phyloP scores from a whole-genome alignment of 768 basidiomycete species.

The Tricholoma terreum region DNA sequence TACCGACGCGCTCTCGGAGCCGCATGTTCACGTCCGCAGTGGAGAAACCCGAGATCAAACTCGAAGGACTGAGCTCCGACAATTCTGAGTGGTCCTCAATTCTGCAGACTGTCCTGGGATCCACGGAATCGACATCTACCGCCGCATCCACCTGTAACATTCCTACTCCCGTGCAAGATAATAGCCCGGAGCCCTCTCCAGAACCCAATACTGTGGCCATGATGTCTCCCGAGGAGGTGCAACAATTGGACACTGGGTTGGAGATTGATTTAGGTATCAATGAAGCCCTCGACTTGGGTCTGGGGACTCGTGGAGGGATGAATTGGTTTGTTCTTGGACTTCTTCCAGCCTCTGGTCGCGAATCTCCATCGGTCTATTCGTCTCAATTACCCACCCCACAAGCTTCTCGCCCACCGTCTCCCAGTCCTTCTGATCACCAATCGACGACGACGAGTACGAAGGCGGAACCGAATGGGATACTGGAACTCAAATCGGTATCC shows the following conservation, averaged over 20 bases:
- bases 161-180: neutral
- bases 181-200: neutral
- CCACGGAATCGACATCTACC: conserved; percentile 13
- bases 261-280: conserved; percentile 37
- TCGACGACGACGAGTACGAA: conserved; percentile 16
- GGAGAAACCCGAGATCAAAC: conserved; percentile 24
- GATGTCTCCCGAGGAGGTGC: conserved; percentile 36
- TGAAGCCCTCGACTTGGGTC: conserved; percentile 37
- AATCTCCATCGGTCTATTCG: conserved; percentile 36
- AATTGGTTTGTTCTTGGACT: conserved; percentile 39
- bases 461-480: conserved; percentile 1
- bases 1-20: conserved; percentile 13
- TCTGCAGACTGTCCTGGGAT: conserved; percentile 35
- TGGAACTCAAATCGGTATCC: conserved; percentile 17
- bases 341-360: conserved; percentile 33
- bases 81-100: conserved; percentile 40
- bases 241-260: conserved; percentile 30
- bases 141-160: neutral
- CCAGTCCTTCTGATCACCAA: conserved; percentile 13
- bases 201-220: conserved; percentile 13
- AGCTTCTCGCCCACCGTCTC: conserved; percentile 26
- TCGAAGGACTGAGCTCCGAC: conserved; percentile 31
- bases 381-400: conserved; percentile 30
- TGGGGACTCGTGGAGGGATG: conserved; percentile 35
- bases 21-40: conserved; percentile 10